Conservation (phyloP, 2,329 filamentous ascomycete genomes). For the Cercospora zeina region DNA sequence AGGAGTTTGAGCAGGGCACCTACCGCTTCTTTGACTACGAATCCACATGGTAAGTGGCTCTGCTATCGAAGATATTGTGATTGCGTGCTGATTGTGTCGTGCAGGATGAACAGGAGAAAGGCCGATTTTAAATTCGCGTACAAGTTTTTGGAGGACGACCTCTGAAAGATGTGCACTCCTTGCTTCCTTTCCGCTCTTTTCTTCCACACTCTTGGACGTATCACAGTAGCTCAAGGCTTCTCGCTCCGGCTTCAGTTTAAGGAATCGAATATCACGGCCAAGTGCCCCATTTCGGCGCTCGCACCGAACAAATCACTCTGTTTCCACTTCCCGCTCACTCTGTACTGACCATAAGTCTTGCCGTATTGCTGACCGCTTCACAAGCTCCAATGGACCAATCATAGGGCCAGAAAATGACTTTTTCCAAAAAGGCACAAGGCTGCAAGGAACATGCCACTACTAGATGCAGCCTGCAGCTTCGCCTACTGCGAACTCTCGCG, state of each 20-base stretch:
- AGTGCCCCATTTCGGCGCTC: slow-evolving; percentile 14
- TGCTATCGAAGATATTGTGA: slow-evolving; percentile 16
- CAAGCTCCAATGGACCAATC: slow-evolving; percentile 7
- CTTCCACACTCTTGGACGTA: slow-evolving; percentile 50
- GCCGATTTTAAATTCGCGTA: slow-evolving; percentile 98
- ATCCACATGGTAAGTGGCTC: slow-evolving; percentile 79
- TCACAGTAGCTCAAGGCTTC: slow-evolving; percentile 28
- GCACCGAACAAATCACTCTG: slow-evolving; percentile 4
- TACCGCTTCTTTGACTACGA: slow-evolving; percentile 99
- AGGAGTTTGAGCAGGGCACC: slow-evolving; percentile 97
- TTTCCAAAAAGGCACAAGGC: not conserved
- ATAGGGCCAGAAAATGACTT: not conserved
- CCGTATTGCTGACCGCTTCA: slow-evolving; percentile 6
- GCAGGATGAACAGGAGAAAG: slow-evolving; percentile 97
- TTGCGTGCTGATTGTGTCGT: slow-evolving; percentile 20
- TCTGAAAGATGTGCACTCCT: slow-evolving; percentile 10
- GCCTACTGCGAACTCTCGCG: slow-evolving; percentile 4
- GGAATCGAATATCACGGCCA: slow-evolving; percentile 16
- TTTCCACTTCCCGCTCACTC: not conserved
- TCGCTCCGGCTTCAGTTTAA: slow-evolving; percentile 18
- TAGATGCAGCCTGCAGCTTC: slow-evolving; percentile 9
- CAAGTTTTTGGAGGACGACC: slow-evolving; percentile 88
- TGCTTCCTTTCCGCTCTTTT: slow-evolving; percentile 8
- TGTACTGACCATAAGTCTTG: not conserved
- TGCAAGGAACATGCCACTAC: slow-evolving; percentile 4